A percentile compares a stretch with the other conserved stretches of the same genome.
Conservation (phyloP, 345 rosid genomes). For the Eucalyptus marginata region DNA sequence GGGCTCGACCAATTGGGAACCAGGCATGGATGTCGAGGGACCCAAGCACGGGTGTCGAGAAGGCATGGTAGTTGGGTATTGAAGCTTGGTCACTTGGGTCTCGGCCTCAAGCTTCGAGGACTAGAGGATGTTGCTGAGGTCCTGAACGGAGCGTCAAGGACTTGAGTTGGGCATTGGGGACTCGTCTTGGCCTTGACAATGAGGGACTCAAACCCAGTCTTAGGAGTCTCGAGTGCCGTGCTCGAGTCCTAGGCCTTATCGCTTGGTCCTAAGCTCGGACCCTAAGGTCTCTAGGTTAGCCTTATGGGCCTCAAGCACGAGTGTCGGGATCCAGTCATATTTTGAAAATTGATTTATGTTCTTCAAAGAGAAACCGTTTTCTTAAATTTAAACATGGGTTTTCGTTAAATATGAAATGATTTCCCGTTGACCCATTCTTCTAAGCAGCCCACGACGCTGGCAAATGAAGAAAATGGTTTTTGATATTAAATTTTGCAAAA, state of each 20-base stretch:
- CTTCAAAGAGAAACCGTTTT: neutral
- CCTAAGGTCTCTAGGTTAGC: neutral
- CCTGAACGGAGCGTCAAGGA: rapidly evolving
- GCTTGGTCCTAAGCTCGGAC: rapidly evolving
- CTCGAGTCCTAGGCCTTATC: neutral
- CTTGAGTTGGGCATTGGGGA: neutral
- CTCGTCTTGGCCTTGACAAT: rapidly evolving
- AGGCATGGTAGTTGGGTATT: no score
- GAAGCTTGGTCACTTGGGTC: no score
- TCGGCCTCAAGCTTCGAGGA: rapidly evolving
- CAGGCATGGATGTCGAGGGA: no score
- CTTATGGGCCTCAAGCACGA: rapidly evolving
- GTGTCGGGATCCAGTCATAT: rapidly evolving
- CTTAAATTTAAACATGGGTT: neutral
- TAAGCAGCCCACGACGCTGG: rapidly evolving
- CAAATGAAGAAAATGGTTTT: neutral
- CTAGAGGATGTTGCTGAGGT: neutral
- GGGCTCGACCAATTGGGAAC: no score
- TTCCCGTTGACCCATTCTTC: neutral
- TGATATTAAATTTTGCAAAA: neutral
- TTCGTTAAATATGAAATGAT: neutral
- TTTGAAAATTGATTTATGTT: neutral
- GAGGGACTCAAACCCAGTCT: neutral
- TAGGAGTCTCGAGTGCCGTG: rapidly evolving
- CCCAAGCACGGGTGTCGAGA: no score